These are phyloP conservation scores for Geosmithia morbida DNA, from an alignment of 2,329 filamentous ascomycete genomes.

Conservation along the genomic window DNA sequence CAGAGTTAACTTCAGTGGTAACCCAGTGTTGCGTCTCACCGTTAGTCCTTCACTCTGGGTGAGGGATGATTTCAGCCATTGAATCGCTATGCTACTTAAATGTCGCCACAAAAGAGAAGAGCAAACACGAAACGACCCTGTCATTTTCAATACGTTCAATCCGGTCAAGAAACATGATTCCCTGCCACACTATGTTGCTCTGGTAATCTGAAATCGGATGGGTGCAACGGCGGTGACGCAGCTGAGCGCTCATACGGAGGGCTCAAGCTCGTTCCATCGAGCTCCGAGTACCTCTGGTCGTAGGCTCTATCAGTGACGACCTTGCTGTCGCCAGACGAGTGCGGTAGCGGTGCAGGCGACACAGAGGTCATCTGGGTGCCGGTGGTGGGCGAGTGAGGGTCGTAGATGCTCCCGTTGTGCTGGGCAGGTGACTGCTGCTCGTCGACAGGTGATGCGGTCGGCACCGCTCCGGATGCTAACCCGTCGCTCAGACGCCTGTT, in stretches of 20 bases:
- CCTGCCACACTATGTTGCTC: background rate
- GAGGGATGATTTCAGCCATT: too few relatives aligned
- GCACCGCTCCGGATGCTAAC: too few relatives aligned
- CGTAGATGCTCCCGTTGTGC: background rate
- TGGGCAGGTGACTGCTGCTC: background rate
- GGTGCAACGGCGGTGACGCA: background rate
- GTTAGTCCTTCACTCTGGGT: too few relatives aligned
- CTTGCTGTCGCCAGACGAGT: background rate
- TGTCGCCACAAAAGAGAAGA: background rate
- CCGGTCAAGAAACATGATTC: too few relatives aligned
- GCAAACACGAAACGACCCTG: too few relatives aligned
- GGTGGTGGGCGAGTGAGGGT: background rate
- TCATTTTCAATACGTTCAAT: too few relatives aligned
- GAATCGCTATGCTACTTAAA: too few relatives aligned
- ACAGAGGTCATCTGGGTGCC: background rate
- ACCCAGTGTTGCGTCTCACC: too few relatives aligned
- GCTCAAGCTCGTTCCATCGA: background rate
- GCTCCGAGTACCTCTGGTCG: background rate
- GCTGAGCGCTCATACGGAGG: background rate
- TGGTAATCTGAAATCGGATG: background rate
- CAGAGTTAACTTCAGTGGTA: too few relatives aligned
- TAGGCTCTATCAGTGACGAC: too few relatives aligned
- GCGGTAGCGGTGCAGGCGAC: background rate
- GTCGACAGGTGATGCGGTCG: too few relatives aligned
- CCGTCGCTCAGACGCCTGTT: conserved; percentile 6